phyloP scores from a whole-genome alignment of 331 rosid species.

The Pyrus hybrid region DNA sequence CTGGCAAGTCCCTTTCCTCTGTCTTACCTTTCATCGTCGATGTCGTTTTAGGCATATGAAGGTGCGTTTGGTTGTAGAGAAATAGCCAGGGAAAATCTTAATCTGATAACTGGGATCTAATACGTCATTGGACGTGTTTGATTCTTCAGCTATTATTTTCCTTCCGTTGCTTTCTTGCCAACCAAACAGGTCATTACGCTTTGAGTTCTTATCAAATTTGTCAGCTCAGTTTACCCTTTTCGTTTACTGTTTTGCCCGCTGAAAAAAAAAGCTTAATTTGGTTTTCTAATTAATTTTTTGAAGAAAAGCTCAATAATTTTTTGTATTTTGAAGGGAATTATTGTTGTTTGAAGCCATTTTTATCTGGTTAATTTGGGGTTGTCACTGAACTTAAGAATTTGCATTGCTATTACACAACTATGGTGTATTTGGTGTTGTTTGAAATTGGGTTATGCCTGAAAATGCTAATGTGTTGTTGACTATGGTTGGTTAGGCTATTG shows the following conservation, averaged over 20 bases:
- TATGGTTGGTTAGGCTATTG: slow-evolving; percentile 1
- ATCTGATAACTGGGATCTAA: slow-evolving; percentile 6
- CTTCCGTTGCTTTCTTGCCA: not conserved
- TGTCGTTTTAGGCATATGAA: slow-evolving; percentile 1
- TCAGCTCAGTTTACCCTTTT: not conserved
- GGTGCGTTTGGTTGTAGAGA: slow-evolving; percentile 12
- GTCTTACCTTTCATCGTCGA: slow-evolving; percentile 5
- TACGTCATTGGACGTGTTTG: not conserved
- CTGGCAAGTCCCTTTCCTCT: too few relatives aligned
- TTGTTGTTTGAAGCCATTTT: not conserved
- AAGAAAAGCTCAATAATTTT: not conserved
- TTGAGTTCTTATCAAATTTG: not conserved
- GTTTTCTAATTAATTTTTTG: not conserved
- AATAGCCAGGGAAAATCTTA: not conserved
- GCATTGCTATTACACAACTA: not conserved
- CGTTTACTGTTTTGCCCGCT: not conserved
- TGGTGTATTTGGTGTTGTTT: not conserved
- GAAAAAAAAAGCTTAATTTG: not conserved
- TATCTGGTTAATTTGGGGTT: not conserved
- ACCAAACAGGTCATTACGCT: slow-evolving; percentile 17
- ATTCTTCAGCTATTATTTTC: not conserved
- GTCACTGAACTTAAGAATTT: not conserved
- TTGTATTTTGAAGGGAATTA: not conserved
- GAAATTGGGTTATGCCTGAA: not conserved
- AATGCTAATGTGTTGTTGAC: not conserved